Percentiles rank a stretch among this genome's conserved stretches.
Evolutionary conservation across 2,329 filamentous ascomycete species (phyloP).

Genomic region (Cytospora schulzeri): DNA sequence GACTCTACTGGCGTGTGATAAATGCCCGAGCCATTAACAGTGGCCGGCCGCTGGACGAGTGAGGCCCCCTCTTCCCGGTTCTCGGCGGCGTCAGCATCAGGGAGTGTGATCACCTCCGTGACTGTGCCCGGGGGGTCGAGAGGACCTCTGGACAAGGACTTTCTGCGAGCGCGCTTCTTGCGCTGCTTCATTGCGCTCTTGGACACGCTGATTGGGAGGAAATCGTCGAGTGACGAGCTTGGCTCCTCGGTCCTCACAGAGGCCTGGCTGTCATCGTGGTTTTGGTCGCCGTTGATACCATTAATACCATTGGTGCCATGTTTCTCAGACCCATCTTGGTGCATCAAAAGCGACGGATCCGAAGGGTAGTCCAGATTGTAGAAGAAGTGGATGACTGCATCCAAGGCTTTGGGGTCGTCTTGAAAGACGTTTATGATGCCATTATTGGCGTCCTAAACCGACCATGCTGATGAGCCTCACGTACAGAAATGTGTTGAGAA

Average conservation of each 20-base stretch:
- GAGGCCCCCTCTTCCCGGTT: constrained; percentile 5
- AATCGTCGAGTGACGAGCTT: background rate
- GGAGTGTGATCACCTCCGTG: background rate
- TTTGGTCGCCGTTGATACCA: background rate
- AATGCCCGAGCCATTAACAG: background rate
- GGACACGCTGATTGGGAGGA: background rate
- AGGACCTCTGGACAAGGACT: background rate
- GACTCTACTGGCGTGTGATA: background rate
- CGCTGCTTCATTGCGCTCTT: constrained; percentile 1
- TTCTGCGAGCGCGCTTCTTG: background rate
- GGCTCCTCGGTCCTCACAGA: constrained; percentile 1
- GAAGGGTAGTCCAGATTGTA: constrained; percentile 30
- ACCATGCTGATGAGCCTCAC: background rate
- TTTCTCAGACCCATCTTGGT: background rate
- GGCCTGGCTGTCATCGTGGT: background rate
- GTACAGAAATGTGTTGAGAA: background rate
- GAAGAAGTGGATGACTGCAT: constrained; percentile 29
- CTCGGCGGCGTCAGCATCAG: background rate
- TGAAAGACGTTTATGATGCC: constrained; percentile 18
- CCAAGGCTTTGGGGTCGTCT: constrained; percentile 28
- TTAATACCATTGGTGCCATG: background rate
- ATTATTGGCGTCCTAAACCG: constrained; percentile 2
- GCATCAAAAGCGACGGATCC: background rate
- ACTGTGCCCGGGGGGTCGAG: background rate
- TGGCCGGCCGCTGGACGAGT: background rate